These are phyloP conservation scores for Hordeum marinum DNA, from an alignment of 176 grass and related monocot species.

Conservation along the genomic window DNA sequence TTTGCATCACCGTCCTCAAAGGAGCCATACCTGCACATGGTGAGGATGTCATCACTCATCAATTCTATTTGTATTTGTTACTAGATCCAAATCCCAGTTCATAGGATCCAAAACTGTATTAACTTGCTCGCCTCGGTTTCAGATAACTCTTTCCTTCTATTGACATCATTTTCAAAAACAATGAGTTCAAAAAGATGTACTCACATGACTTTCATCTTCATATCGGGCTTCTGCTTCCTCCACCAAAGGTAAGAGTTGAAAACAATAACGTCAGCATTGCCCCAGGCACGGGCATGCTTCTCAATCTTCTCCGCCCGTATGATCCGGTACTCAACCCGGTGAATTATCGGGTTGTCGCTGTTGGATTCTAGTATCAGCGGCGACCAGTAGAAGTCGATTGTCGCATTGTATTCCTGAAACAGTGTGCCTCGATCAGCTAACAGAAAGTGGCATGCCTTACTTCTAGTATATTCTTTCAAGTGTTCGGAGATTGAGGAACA, in stretches of 20 bases:
- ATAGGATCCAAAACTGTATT: neutral
- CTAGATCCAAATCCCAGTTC: neutral
- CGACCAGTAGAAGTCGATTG: conserved; percentile 96
- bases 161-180: neutral
- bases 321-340: conserved; percentile 66
- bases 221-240: conserved; percentile 70
- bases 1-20: conserved; percentile 56
- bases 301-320: conserved; percentile 65
- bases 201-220: conserved; percentile 90
- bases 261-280: conserved; percentile 66
- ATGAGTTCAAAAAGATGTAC: neutral
- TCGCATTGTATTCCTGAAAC: conserved; percentile 73
- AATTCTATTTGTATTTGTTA: neutral
- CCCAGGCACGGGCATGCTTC: conserved; percentile 64
- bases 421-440: neutral
- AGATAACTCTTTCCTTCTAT: neutral
- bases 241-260: conserved; percentile 98
- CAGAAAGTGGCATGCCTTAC: neutral
- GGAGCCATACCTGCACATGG: conserved; percentile 49
- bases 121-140: neutral
- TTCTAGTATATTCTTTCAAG: neutral
- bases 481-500: neutral
- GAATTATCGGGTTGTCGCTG: conserved; percentile 75
- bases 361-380: conserved; percentile 82
- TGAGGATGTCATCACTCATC: neutral